Conservation (phyloP, 1,284 basidiomycete genomes). For the Sanguinoderma infundibulare region DNA sequence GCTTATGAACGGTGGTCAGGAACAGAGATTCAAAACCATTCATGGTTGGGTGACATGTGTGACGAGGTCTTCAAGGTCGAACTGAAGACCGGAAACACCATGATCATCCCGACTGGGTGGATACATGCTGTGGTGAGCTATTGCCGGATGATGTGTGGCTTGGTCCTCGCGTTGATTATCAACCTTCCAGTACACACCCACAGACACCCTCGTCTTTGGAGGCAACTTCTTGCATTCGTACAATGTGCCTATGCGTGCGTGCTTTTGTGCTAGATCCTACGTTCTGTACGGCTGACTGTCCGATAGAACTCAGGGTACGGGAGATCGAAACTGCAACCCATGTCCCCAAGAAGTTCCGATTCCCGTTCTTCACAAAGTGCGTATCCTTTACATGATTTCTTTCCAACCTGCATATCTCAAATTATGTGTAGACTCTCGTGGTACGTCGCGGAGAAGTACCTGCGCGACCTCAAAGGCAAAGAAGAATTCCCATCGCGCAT, state of each 20-base stretch:
- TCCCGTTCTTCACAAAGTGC: slow-evolving; percentile 84
- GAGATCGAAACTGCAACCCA: slow-evolving; percentile 93
- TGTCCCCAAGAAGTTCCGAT: slow-evolving; percentile 94
- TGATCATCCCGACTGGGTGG: slow-evolving; percentile 97
- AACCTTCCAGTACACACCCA: slow-evolving; percentile 76
- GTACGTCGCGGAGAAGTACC: slow-evolving; percentile 85
- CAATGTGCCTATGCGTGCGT: slow-evolving; percentile 72
- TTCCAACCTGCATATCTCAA: not conserved
- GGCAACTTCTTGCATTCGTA: slow-evolving; percentile 96
- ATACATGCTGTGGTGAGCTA: slow-evolving; percentile 91
- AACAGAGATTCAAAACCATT: slow-evolving; percentile 83
- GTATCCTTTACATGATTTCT: slow-evolving; percentile 30
- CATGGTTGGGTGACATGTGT: slow-evolving; percentile 91
- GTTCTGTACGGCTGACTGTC: slow-evolving; percentile 1
- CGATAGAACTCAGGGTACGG: slow-evolving; percentile 80
- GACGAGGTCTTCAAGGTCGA: slow-evolving; percentile 90
- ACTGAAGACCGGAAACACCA: slow-evolving; percentile 85
- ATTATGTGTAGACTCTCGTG: slow-evolving; percentile 72
- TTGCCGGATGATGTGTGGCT: not conserved
- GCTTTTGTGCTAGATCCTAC: not conserved
- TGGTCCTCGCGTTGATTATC: not conserved
- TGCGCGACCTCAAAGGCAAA: slow-evolving; percentile 70
- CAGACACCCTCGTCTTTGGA: slow-evolving; percentile 93
- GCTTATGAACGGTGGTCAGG: slow-evolving; percentile 92
- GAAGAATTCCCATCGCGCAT: slow-evolving; percentile 67